Evolutionary conservation across 106 monocot genomes (phyloP).

Genomic region (Cymbidium sinense): DNA sequence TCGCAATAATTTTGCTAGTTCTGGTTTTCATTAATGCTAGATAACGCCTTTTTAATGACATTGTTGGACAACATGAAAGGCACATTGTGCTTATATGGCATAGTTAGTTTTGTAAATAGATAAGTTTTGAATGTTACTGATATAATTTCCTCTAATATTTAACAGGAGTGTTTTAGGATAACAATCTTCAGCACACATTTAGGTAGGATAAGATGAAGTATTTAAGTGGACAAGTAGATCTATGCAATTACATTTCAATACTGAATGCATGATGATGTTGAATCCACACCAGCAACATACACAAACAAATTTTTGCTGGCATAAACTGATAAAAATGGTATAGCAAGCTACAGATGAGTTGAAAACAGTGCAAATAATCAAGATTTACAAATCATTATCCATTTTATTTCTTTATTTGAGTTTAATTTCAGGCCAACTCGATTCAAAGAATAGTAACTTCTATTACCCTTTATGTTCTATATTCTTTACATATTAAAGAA

Average conservation of each 20-base stretch:
- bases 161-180: neutral
- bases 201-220: neutral
- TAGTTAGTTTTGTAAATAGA: too few relatives aligned
- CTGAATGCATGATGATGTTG: too few relatives aligned
- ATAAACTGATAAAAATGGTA: neutral
- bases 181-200: neutral
- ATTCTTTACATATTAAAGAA: too few relatives aligned
- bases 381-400: too few relatives aligned
- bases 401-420: too few relatives aligned
- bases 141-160: neutral
- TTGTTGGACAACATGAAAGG: neutral
- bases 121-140: too few relatives aligned
- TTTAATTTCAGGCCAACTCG: too few relatives aligned
- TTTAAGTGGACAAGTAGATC: neutral
- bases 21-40: neutral
- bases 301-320: neutral
- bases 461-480: too few relatives aligned
- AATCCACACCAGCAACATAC: too few relatives aligned
- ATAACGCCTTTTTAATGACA: neutral
- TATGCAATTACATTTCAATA: too few relatives aligned
- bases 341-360: neutral
- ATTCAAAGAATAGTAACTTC: too few relatives aligned
- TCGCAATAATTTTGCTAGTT: neutral
- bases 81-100: neutral
- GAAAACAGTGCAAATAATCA: neutral